A percentile compares a stretch with the other conserved stretches of the same genome.
phyloP scores from a whole-genome alignment of 129 eudicot species.

The Helianthus tuberosus region DNA sequence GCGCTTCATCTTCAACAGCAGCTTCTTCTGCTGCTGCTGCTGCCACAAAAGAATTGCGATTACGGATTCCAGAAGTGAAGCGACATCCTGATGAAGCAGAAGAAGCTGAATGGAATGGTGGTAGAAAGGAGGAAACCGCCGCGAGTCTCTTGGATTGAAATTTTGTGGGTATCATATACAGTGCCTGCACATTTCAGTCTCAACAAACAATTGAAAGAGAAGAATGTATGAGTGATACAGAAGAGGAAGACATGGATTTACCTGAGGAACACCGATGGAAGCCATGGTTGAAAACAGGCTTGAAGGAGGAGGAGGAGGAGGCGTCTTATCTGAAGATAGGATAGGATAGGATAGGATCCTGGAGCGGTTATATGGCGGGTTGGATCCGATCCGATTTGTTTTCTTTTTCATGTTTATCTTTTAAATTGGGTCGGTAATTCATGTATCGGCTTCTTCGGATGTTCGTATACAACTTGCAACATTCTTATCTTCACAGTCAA shows the following conservation, averaged over 20 bases:
- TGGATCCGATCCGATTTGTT: constrained; percentile 2
- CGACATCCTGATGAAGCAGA: constrained; percentile 20
- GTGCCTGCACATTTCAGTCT: constrained; percentile 36
- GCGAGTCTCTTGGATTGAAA: constrained; percentile 39
- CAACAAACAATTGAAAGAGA: no score
- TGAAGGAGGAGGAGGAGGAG: not conserved
- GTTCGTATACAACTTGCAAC: no score
- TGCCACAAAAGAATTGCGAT: constrained; percentile 32
- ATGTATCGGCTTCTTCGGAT: no score
- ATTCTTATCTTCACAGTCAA: no score
- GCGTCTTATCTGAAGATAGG: constrained; percentile 37
- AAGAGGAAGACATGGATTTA: not conserved
- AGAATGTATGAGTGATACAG: no score
- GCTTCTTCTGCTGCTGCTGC: constrained; percentile 28
- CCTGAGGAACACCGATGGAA: constrained; percentile 63
- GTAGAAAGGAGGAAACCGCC: constrained; percentile 39
- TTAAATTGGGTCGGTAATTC: no score
- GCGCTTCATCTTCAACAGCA: constrained; percentile 31
- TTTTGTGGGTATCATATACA: constrained; percentile 43
- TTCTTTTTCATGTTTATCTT: no score
- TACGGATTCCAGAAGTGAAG: not conserved
- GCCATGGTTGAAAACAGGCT: constrained; percentile 40
- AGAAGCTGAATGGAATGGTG: constrained; percentile 19
- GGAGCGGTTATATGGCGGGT: constrained; percentile 12
- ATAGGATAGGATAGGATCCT: not conserved